Conservation (phyloP, 1,284 basidiomycete genomes). For the Cryptococcus sp. region DNA sequence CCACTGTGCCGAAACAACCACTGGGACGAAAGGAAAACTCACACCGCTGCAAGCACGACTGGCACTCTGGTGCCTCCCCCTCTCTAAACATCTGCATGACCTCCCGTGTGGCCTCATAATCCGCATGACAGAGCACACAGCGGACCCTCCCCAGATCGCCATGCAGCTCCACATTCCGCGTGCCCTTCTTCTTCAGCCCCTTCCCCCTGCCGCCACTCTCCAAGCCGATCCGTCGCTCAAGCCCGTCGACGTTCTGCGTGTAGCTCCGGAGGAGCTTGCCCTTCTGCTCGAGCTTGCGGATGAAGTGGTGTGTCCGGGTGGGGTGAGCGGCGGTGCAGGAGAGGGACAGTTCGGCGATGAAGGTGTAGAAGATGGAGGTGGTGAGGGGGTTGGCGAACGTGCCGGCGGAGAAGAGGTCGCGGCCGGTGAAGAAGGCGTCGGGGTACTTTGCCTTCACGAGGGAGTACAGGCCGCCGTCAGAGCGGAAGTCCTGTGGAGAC, state of each 20-base stretch:
- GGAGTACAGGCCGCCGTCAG: constrained; percentile 79
- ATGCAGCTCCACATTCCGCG: constrained; percentile 84
- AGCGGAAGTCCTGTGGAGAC: constrained; percentile 74
- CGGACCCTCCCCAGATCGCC: constrained; percentile 85
- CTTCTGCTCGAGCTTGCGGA: constrained; percentile 76
- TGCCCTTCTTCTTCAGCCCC: constrained; percentile 60
- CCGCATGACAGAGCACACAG: constrained; percentile 73
- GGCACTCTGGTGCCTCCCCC: constrained; percentile 73
- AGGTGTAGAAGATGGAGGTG: constrained; percentile 86
- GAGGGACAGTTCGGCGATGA: constrained; percentile 83
- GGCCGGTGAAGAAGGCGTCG: constrained; percentile 75
- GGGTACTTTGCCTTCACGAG: constrained; percentile 82
- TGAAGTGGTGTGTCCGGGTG: constrained; percentile 81
- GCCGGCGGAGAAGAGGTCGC: constrained; percentile 83
- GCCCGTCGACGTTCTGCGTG: constrained; percentile 92
- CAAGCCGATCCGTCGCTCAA: constrained; percentile 79
- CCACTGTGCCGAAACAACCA: too few species aligned
- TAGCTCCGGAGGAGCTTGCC: constrained; percentile 83
- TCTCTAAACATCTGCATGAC: constrained; percentile 63
- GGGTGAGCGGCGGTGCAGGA: constrained; percentile 77
- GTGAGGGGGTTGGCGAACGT: constrained; percentile 76
- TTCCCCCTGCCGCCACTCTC: constrained; percentile 58
- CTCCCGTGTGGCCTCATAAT: constrained; percentile 64
- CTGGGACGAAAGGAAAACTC: constrained; percentile 45
- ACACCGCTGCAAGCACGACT: constrained; percentile 75